Evolutionary conservation across 2,329 filamentous ascomycete genomes (phyloP), one percentile per base, ranked within the genome.

Genomic region (Phialocephala subalpina): DNA sequence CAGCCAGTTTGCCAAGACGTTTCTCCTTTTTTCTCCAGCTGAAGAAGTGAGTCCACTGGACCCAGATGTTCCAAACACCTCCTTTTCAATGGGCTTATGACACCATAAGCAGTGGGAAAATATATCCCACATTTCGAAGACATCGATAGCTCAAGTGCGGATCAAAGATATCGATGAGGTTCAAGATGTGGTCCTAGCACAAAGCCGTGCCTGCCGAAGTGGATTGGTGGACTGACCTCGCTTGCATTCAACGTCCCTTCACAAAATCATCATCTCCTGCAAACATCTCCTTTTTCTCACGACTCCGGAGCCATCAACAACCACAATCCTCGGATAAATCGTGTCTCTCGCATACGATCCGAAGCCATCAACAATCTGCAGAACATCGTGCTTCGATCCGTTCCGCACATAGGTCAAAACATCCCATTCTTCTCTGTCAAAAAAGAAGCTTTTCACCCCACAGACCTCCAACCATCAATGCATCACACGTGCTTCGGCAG

Each of bases 401-500:
- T 29, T 4, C 29, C 33, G 16, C 33, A 27, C 55, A 57, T 38
- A 36, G 29, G 55, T 38, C 2, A 16, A n/a, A n/a, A 20, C 20
- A 25, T 57, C 22, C 12, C 20, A 52, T 29, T 27, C 38, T 14
- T 42, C 47, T 5, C 5, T 16, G 29, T n/a, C n/a, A 18, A 18
- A 47, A n/a, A 47, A 52, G 16, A 29, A 7, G 9, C 22, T 52
- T 16, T 20, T 27, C 8, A 29, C n/a, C 20, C 22, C 49, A 33
- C 49, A 33, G 49, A 53, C 25, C 49, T 29, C 25, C 18, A 16
- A 14, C 18, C 49, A 16, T 42, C 38, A 42, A n/a, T 4, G 18
- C 25, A 27, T 53, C 49, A 53, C 49, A 33, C 49, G 49, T 53
- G 49, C 49, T 20, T 53, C 49, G 49, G 49, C 49, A 53, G 49